Percentiles rank a stretch among this genome's conserved stretches.
Evolutionary conservation across 139 green algal species (phyloP).

Genomic region (Coccomyxa sp.): DNA sequence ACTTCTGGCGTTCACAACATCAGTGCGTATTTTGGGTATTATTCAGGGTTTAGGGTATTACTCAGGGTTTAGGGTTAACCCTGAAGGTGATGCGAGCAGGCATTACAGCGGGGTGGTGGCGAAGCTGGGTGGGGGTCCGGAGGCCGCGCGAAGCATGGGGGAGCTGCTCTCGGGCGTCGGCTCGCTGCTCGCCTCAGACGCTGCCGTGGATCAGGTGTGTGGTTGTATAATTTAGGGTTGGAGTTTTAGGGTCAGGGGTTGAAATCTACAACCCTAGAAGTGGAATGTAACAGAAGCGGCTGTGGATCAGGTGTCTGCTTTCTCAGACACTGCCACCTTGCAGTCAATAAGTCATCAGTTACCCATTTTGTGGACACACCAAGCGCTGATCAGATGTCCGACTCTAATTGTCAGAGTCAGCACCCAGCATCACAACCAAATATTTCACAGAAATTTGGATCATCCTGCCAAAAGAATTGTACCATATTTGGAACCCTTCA

Average conservation of each 20-base stretch:
- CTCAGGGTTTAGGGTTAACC: conserved; percentile 1
- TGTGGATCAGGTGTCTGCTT: no score
- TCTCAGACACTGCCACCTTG: neutral
- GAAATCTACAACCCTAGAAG: neutral
- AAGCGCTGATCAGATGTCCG: no score
- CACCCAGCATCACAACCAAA: no score
- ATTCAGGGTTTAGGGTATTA: conserved; percentile 1
- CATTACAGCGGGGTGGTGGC: neutral
- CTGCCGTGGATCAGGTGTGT: conserved; percentile 19
- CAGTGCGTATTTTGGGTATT: neutral
- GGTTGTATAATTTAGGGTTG: neutral
- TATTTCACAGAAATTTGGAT: no score
- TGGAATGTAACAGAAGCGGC: neutral
- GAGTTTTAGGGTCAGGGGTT: neutral
- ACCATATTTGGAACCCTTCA: no score
- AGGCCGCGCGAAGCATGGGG: conserved; percentile 21
- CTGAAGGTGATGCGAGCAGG: conserved; percentile 9
- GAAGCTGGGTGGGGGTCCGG: conserved; percentile 17
- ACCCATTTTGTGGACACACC: no score
- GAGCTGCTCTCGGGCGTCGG: conserved; percentile 23
- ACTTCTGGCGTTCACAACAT: neutral
- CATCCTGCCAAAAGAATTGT: no score
- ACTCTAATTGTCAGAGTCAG: no score
- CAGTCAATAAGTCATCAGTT: no score
- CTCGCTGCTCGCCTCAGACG: conserved; percentile 17